Percentiles rank a stretch among this genome's conserved stretches.
Conservation (phyloP, 164 flowering plant genomes). For the Vitis vinifera region DNA sequence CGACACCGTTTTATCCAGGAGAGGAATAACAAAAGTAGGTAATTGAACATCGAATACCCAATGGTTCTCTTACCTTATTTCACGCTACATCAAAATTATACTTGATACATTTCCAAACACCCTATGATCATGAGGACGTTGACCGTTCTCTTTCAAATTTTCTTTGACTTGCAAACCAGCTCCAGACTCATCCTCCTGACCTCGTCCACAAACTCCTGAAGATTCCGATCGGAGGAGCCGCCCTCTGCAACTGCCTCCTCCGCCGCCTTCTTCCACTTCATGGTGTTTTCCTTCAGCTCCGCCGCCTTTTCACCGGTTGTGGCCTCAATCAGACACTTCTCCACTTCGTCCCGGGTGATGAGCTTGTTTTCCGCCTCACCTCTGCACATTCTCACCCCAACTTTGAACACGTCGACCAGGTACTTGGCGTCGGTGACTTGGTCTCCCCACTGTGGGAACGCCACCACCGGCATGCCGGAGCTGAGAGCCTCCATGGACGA, state of each 20-base stretch:
- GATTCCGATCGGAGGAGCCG: slow-evolving; percentile 63
- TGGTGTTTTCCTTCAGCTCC: slow-evolving; percentile 47
- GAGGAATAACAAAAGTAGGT: no score
- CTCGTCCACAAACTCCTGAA: slow-evolving; percentile 55
- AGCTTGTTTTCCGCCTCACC: slow-evolving; percentile 5
- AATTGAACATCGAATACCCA: no score
- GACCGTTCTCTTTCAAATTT: no score
- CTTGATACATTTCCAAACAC: neutral
- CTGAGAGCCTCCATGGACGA: slow-evolving; percentile 21
- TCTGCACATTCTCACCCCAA: slow-evolving; percentile 21
- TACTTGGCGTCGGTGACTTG: slow-evolving; percentile 23
- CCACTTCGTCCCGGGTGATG: slow-evolving; percentile 10
- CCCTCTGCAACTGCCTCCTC: slow-evolving; percentile 62
- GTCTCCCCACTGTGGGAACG: slow-evolving; percentile 23
- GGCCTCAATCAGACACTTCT: slow-evolving; percentile 19
- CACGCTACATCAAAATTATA: no score
- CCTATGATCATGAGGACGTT: neutral
- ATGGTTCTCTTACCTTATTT: no score
- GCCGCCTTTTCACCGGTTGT: slow-evolving; percentile 9
- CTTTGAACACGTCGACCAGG: slow-evolving; percentile 14
- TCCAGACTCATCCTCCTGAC: slow-evolving; percentile 23
- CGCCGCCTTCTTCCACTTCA: slow-evolving; percentile 63
- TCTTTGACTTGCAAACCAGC: neutral
- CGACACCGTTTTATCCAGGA: no score
- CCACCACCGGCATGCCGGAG: slow-evolving; percentile 23